These are phyloP conservation scores for Rhodotorula sp. DNA, from an alignment of 1,284 basidiomycete species.

Conservation along the genomic window DNA sequence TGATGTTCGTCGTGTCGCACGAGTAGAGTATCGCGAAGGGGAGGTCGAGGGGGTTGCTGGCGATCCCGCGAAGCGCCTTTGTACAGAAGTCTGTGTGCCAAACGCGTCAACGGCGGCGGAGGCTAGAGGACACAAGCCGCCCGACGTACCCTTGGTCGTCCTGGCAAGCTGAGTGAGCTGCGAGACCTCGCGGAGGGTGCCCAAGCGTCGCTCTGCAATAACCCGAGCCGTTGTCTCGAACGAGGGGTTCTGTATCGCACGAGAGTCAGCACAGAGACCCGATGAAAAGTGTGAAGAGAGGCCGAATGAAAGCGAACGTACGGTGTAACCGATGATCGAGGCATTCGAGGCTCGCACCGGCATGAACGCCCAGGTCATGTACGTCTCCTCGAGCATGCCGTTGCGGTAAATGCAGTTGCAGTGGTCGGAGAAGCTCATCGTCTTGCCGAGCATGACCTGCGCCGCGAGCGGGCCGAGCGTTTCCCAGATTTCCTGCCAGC, in stretches of 20 bases:
- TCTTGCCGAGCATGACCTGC: constrained; percentile 28
- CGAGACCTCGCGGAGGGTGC: constrained; percentile 37
- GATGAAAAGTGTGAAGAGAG: not conserved
- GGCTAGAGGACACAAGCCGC: too few relatives aligned
- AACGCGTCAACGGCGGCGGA: not conserved
- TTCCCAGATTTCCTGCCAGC: constrained; percentile 39
- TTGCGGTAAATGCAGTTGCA: constrained; percentile 10
- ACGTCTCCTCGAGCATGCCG: constrained; percentile 33
- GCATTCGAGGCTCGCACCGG: not conserved
- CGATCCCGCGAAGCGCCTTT: constrained; percentile 15
- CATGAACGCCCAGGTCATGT: not conserved
- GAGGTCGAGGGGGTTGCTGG: constrained; percentile 37
- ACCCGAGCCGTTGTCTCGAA: constrained; percentile 38
- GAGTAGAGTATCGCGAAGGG: constrained; percentile 37
- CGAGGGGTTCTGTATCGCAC: constrained; percentile 17
- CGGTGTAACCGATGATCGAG: constrained; percentile 27
- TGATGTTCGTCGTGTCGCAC: constrained; percentile 8
- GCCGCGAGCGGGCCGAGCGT: constrained; percentile 20
- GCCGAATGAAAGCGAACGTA: not conserved
- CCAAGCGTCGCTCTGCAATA: constrained; percentile 34
- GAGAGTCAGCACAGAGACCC: not conserved
- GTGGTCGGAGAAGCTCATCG: constrained; percentile 27
- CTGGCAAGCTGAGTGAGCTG: constrained; percentile 31
- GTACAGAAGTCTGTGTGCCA: constrained; percentile 24
- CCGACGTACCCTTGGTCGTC: constrained; percentile 17